phyloP scores from a whole-genome alignment of 768 basidiomycete genomes.

The Pleurotus cornucopiae region DNA sequence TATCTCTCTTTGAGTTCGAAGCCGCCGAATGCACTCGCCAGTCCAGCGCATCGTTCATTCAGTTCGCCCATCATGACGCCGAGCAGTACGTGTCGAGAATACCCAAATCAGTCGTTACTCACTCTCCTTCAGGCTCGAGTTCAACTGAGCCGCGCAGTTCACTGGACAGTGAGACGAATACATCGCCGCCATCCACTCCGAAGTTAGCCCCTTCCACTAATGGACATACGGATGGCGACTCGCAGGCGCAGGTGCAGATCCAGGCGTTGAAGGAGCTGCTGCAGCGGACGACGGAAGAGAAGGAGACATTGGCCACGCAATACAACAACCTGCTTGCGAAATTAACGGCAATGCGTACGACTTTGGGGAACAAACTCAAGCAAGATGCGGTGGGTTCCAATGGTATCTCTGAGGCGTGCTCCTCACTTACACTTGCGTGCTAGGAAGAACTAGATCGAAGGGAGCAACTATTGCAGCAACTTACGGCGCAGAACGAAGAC shows the following conservation, averaged over 20 bases:
- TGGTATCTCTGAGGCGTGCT: slow-evolving; percentile 12
- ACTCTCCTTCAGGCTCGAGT: not conserved
- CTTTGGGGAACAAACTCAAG: slow-evolving; percentile 89
- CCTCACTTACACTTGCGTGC: slow-evolving; percentile 17
- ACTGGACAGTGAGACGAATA: slow-evolving; percentile 2
- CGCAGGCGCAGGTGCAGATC: slow-evolving; percentile 18
- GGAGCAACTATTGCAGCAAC: slow-evolving; percentile 76
- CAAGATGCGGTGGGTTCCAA: slow-evolving; percentile 80
- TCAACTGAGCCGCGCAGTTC: slow-evolving; percentile 1
- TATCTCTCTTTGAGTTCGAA: slow-evolving; percentile 7
- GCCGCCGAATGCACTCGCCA: slow-evolving; percentile 6
- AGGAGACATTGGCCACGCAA: slow-evolving; percentile 80
- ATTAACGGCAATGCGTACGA: slow-evolving; percentile 89
- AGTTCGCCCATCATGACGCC: slow-evolving; percentile 6
- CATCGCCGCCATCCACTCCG: not conserved
- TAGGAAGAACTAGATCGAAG: slow-evolving; percentile 98
- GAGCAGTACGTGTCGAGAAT: not conserved
- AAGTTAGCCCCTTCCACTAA: slow-evolving; percentile 1
- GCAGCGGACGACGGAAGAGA: slow-evolving; percentile 73
- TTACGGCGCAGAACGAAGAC: slow-evolving; percentile 77
- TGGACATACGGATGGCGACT: slow-evolving; percentile 24
- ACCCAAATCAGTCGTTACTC: not conserved
- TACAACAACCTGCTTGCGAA: slow-evolving; percentile 85
- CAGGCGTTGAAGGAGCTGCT: slow-evolving; percentile 68
- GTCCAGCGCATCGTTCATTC: slow-evolving; percentile 7